phyloP scores from a whole-genome alignment of 1,139 yeast genomes.

The Candida labiduridarum region DNA sequence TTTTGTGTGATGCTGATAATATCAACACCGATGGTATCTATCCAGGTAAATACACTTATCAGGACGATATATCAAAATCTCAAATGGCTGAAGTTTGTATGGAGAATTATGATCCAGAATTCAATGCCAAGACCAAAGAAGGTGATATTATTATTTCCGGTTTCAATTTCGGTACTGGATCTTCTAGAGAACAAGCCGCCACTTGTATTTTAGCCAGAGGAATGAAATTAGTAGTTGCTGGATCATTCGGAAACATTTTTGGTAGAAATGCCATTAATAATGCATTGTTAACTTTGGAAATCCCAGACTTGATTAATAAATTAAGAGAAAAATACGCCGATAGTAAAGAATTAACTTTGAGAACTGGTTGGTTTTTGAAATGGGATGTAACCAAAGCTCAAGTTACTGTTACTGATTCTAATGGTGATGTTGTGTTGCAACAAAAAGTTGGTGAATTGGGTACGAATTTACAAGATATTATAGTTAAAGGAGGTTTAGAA shows the following conservation, averaged over 20 bases:
- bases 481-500: constrained; percentile 96
- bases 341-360: constrained; percentile 72
- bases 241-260: constrained; percentile 96
- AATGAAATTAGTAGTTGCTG: constrained; percentile 89
- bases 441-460: constrained; percentile 97
- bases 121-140: constrained; percentile 74
- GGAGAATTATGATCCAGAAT: constrained; percentile 96
- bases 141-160: constrained; percentile 93
- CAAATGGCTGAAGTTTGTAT: constrained; percentile 99
- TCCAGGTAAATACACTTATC: constrained; percentile 98
- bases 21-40: constrained; percentile 98
- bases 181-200: constrained; percentile 99
- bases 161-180: constrained; percentile 95
- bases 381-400: constrained; percentile 91
- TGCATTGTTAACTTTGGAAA: constrained; percentile 89
- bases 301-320: constrained; percentile 79
- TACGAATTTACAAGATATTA: constrained; percentile 91
- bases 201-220: constrained; percentile 95
- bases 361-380: constrained; percentile 90
- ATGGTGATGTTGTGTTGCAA: constrained; percentile 64
- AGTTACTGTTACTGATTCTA: constrained; percentile 74
- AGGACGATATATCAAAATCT: constrained; percentile 91
- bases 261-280: constrained; percentile 94
- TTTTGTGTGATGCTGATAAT: constrained; percentile 95
- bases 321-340: constrained; percentile 69